A percentile compares a stretch with the other conserved stretches of the same genome.
phyloP scores from a whole-genome alignment of 805 yeast genomes.

The Lipomyces yamadae region DNA sequence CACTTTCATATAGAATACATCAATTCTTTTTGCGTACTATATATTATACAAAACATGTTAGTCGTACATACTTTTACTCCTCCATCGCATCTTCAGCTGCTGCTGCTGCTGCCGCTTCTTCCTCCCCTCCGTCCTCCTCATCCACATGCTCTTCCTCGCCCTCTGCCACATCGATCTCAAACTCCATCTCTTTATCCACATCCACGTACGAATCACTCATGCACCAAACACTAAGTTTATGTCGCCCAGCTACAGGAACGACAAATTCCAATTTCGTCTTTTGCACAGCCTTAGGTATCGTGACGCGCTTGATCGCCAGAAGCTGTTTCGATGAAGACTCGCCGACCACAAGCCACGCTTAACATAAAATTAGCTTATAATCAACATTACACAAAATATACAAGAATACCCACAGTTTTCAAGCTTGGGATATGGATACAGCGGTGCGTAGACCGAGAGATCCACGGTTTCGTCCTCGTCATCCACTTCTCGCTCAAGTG shows the following conservation, averaged over 20 bases:
- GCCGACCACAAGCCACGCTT: slow-evolving; percentile 89
- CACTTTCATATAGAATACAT: neutral
- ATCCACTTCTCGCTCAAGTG: slow-evolving; percentile 55
- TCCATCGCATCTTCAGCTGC: slow-evolving; percentile 15
- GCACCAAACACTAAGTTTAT: slow-evolving; percentile 74
- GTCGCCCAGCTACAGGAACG: slow-evolving; percentile 64
- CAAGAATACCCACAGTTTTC: slow-evolving; percentile 52
- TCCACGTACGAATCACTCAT: slow-evolving; percentile 92
- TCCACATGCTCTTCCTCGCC: slow-evolving; percentile 40
- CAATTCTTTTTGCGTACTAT: neutral
- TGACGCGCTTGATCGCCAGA: slow-evolving; percentile 72
- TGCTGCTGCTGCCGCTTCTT: too few species aligned
- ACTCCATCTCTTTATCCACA: slow-evolving; percentile 79
- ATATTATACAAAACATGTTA: neutral
- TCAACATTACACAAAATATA: neutral
- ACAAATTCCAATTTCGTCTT: slow-evolving; percentile 59
- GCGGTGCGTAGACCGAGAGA: slow-evolving; percentile 60
- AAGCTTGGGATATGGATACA: slow-evolving; percentile 61
- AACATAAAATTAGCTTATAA: slow-evolving; percentile 38
- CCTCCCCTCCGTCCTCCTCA: slow-evolving; percentile 35
- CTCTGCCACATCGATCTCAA: slow-evolving; percentile 47
- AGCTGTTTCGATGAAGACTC: slow-evolving; percentile 62
- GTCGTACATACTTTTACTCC: neutral
- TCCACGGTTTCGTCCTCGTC: slow-evolving; percentile 70
- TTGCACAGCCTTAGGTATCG: slow-evolving; percentile 59